phyloP scores from a whole-genome alignment of 176 grass and related monocot species.

The Urochloa ruziziensis region DNA sequence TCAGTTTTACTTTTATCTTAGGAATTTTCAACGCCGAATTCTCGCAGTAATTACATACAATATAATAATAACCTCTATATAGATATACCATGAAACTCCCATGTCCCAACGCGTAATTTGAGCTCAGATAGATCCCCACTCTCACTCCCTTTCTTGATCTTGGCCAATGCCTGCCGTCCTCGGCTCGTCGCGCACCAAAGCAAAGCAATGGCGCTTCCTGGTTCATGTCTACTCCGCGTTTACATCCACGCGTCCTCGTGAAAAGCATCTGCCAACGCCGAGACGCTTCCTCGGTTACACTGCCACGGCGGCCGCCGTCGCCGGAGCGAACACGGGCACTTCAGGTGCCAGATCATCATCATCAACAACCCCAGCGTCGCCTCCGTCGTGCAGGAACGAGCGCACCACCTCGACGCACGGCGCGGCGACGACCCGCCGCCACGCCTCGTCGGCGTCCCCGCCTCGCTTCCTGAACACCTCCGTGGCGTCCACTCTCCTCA shows the following conservation, averaged over 20 bases:
- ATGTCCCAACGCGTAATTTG: not conserved
- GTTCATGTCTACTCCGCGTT: not conserved
- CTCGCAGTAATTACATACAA: not conserved
- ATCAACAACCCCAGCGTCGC: not conserved
- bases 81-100: not conserved
- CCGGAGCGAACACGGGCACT: conserved; percentile 16
- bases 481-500: conserved; percentile 47
- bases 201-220: not conserved
- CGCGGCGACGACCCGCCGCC: conserved; percentile 40
- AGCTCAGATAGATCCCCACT: not conserved
- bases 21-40: not conserved
- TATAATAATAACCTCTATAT: not conserved
- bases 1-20: not conserved
- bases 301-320: not conserved
- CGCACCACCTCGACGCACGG: conserved; percentile 39
- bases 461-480: conserved; percentile 27
- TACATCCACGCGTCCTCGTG: not conserved
- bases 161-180: not conserved
- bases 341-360: not conserved
- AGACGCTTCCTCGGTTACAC: not conserved
- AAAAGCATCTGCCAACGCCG: no score
- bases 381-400: conserved; percentile 36
- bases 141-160: not conserved
- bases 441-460: conserved; percentile 18
- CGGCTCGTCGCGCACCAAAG: not conserved